Conservation (phyloP, 106 monocot species). For the Amphibolis antarctica region DNA sequence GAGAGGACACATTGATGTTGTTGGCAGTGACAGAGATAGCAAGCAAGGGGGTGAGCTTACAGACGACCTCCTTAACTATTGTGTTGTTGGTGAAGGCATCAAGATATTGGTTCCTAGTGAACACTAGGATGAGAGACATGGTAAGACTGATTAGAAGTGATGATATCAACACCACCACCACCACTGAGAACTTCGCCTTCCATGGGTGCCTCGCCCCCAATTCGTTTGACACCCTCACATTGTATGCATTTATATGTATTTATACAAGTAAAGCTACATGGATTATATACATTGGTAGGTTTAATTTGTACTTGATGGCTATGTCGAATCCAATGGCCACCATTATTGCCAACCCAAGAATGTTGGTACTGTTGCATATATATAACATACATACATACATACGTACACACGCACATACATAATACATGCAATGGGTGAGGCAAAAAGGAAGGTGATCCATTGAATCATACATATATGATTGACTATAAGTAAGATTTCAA, state of each 20-base stretch:
- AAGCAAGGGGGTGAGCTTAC: constrained; percentile 18
- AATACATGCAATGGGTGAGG: no score
- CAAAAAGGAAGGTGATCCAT: no score
- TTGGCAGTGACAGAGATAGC: constrained; percentile 35
- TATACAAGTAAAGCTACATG: background rate
- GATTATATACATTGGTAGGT: background rate
- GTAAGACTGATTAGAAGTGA: constrained; percentile 22
- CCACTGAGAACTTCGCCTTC: constrained; percentile 29
- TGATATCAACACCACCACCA: constrained; percentile 20
- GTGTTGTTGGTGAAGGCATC: constrained; percentile 26
- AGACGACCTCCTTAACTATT: constrained; percentile 14
- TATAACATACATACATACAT: no score
- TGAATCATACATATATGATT: background rate
- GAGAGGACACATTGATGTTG: constrained; percentile 50
- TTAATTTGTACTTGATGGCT: constrained; percentile 44
- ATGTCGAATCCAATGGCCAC: background rate
- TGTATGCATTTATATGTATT: background rate
- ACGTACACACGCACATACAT: no score
- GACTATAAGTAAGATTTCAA: background rate
- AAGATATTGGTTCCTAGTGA: constrained; percentile 10
- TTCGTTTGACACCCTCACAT: constrained; percentile 49
- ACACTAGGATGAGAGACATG: constrained; percentile 14
- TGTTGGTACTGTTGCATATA: no score
- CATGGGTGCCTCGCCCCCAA: constrained; percentile 38
- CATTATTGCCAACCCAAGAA: no score